These are phyloP conservation scores for Hirschfeldia incana DNA, from an alignment of 345 rosid genomes.

Conservation along the genomic window DNA sequence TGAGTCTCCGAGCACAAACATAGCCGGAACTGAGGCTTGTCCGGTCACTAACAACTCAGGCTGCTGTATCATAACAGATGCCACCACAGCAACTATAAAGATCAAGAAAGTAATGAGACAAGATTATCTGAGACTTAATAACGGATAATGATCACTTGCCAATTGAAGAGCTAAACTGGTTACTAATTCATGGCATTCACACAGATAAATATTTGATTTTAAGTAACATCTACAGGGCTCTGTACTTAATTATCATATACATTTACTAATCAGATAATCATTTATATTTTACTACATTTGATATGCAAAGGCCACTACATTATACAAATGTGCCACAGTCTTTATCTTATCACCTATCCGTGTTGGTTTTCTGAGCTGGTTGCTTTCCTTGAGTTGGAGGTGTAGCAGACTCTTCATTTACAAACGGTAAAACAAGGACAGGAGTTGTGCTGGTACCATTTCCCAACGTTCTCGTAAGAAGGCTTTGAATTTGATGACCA, in stretches of 20 bases:
- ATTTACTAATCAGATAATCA: slow-evolving; percentile 13
- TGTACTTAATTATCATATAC: slow-evolving; percentile 30
- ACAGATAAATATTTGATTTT: not conserved
- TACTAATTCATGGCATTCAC: not conserved
- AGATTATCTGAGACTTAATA: slow-evolving; percentile 9
- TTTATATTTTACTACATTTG: slow-evolving; percentile 14
- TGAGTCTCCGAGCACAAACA: slow-evolving; percentile 92
- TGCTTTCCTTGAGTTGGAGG: slow-evolving; percentile 42
- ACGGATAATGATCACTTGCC: slow-evolving; percentile 2
- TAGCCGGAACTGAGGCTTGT: slow-evolving; percentile 55
- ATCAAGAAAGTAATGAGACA: not conserved
- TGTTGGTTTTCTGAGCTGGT: slow-evolving; percentile 40
- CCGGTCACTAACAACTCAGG: slow-evolving; percentile 34
- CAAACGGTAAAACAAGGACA: slow-evolving; percentile 73
- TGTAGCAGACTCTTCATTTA: slow-evolving; percentile 42
- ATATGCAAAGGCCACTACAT: slow-evolving; percentile 16
- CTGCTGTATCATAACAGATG: slow-evolving; percentile 27
- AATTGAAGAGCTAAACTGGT: not conserved
- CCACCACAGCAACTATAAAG: slow-evolving; percentile 7
- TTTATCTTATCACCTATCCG: slow-evolving; percentile 34
- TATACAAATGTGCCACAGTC: slow-evolving; percentile 31
- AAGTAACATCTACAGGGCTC: slow-evolving; percentile 5
- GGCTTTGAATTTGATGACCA: slow-evolving; percentile 61
- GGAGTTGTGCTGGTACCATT: slow-evolving; percentile 82
- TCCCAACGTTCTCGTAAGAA: slow-evolving; percentile 83